Evolutionary conservation across 352 stramenopile genomes (phyloP), one percentile per base, ranked within the genome.

Genomic region (Pythium aristosporum): DNA sequence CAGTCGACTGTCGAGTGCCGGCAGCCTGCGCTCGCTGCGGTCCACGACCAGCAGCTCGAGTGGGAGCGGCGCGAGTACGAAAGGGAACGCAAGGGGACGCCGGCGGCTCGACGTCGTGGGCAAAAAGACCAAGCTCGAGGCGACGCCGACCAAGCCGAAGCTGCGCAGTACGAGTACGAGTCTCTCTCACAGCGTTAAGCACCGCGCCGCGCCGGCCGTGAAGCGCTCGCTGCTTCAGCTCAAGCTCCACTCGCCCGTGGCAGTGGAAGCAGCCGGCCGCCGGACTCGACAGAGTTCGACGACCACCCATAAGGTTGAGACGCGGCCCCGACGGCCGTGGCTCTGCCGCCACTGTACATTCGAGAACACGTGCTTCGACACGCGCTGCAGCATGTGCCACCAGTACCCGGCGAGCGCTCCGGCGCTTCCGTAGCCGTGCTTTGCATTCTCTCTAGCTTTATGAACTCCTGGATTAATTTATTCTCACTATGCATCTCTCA

Each of bases 321-420:
- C 42, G 47, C 57, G 56, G 8, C 13, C 60, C 18, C 72, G 69
- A 7, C 57, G 76, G 16, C 47, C 79, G 12, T 91, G 82, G 82
- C 75, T 67, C 18, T 91, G 82, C 46, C 18, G 44, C 23, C 62
- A 83, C 53, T 91, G 82, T 71, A 91, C 82, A 18, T 91, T 78
- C 55, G 77, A 84, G 51, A 91, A 91, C 67, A 88, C 77, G 44
- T 91, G 82, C 70, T 89, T 91, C 39, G 79, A 88, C 53, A 77
- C 63, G 20, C 62, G 71, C 32, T 91, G 82, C 72, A 85, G 79
- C 59, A 91, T 91, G 80, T 91, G 80, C 64, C 75, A 60, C 20
- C 57, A 67, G 53, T 65, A 47, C 43, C 61, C 53, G 8, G 43
- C 39, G 41, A 42, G 11, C 23, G 28, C 44, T 28, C 36, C 36